These are phyloP conservation scores for Chenopodium suecicum DNA, from an alignment of 148 eudicot species.

Conservation along the genomic window DNA sequence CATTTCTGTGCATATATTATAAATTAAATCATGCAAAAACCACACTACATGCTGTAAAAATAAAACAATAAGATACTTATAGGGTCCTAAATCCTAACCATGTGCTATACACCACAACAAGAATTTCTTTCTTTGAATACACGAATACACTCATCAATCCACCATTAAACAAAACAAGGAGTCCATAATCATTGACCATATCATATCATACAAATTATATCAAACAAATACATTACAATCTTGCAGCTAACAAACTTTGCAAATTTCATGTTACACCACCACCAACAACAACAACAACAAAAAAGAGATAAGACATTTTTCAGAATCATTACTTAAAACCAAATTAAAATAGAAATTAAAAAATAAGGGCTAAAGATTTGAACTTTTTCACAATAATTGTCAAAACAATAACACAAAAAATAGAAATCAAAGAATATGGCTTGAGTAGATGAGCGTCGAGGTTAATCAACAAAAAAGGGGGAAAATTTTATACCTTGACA, in stretches of 20 bases:
- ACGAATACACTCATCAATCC: not conserved
- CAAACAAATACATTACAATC: too few species aligned
- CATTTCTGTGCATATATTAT: conserved; percentile 5
- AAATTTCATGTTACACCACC: not conserved
- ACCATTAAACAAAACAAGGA: too few species aligned
- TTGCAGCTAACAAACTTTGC: not conserved
- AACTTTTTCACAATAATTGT: not conserved
- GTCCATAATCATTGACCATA: too few species aligned
- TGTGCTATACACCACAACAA: not conserved
- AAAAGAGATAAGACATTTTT: too few species aligned
- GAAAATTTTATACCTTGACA: not conserved
- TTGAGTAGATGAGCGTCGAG: not conserved
- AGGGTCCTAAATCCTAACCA: too few species aligned
- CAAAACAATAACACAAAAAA: not conserved
- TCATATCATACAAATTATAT: too few species aligned
- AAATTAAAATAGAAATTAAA: not conserved
- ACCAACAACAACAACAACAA: too few species aligned
- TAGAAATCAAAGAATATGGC: not conserved
- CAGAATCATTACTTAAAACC: too few species aligned
- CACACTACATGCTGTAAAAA: not conserved
- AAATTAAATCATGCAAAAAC: not conserved
- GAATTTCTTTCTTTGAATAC: not conserved
- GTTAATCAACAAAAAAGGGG: not conserved
- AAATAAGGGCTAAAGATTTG: not conserved
- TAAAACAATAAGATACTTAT: not conserved